A percentile compares a stretch with the other conserved stretches of the same genome.
Conservation (phyloP, 768 basidiomycete genomes). For the Asterophora parasitica region DNA sequence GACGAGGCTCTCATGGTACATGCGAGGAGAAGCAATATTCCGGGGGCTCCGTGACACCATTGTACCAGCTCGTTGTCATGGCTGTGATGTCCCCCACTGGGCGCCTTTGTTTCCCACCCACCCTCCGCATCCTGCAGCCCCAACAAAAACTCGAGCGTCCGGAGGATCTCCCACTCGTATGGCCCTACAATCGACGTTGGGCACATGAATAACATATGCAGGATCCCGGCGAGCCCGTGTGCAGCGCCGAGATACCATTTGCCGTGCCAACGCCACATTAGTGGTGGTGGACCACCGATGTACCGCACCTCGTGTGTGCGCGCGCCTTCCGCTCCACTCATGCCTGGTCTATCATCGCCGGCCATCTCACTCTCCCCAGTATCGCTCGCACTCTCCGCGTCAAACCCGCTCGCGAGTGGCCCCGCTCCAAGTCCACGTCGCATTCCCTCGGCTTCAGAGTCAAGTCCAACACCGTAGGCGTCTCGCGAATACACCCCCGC, state of each 20-base stretch:
- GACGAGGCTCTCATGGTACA: conserved; percentile 19
- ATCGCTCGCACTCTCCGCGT: too few relatives aligned
- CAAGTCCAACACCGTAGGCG: too few relatives aligned
- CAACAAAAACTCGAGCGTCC: conserved; percentile 45
- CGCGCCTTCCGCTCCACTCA: too few relatives aligned
- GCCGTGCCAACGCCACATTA: conserved; percentile 62
- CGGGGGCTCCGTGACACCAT: conserved; percentile 60
- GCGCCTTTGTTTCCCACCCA: conserved; percentile 50
- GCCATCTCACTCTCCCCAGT: too few relatives aligned
- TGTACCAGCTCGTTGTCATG: conserved; percentile 40
- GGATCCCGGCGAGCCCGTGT: conserved; percentile 56
- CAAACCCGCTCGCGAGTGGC: too few relatives aligned
- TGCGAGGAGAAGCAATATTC: conserved; percentile 43
- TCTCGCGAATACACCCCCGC: too few relatives aligned
- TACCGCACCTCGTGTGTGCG: not conserved
- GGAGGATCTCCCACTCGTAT: conserved; percentile 36
- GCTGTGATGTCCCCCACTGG: conserved; percentile 14
- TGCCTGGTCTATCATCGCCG: too few relatives aligned
- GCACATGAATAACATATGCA: conserved; percentile 44
- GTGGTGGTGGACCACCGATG: conserved; percentile 26
- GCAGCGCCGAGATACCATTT: conserved; percentile 53
- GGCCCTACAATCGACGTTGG: conserved; percentile 31
- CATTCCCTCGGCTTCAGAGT: too few relatives aligned
- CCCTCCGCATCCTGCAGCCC: conserved; percentile 39
- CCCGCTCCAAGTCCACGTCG: too few relatives aligned